Evolutionary conservation across 768 basidiomycete genomes (phyloP).

Genomic region (Amanita subjunquillea): DNA sequence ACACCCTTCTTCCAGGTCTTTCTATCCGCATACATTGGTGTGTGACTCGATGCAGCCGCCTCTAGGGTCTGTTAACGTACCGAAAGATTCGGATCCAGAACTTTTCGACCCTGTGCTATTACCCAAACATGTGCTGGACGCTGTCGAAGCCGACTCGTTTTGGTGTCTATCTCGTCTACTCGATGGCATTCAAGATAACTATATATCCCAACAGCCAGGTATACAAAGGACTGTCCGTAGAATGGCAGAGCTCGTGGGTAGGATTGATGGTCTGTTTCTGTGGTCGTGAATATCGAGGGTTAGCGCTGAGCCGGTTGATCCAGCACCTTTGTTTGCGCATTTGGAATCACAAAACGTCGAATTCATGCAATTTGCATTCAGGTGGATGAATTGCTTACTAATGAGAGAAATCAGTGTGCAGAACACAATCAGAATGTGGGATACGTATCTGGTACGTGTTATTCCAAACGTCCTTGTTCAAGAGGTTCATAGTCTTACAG

Average conservation of each 20-base stretch:
- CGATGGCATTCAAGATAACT: constrained; percentile 98
- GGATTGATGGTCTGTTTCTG: constrained; percentile 61
- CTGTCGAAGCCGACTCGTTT: constrained; percentile 94
- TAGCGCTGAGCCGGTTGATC: constrained; percentile 4
- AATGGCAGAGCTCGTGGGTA: constrained; percentile 87
- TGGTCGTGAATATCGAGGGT: constrained; percentile 1
- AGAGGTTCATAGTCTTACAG: constrained; percentile 27
- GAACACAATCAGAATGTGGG: constrained; percentile 99
- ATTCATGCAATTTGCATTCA: constrained; percentile 99
- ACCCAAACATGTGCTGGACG: constrained; percentile 59
- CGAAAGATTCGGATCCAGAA: constrained; percentile 82
- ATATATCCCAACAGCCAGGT: constrained; percentile 93
- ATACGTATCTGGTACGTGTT: constrained; percentile 84
- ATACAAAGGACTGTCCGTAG: constrained; percentile 89
- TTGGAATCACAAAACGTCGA: constrained; percentile 88
- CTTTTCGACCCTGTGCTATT: constrained; percentile 73
- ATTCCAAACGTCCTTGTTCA: background rate
- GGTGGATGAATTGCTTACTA: constrained; percentile 99
- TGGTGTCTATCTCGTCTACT: constrained; percentile 95
- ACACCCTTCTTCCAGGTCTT: constrained; percentile 99
- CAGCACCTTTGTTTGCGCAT: constrained; percentile 82
- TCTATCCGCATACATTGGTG: constrained; percentile 89
- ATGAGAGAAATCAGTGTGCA: constrained; percentile 97
- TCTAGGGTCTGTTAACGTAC: constrained; percentile 2
- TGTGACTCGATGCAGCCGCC: constrained; percentile 10